Base-by-base conservation (phyloP, 352 stramenopile species). In the Globisporangium paroecandrum region DNA sequence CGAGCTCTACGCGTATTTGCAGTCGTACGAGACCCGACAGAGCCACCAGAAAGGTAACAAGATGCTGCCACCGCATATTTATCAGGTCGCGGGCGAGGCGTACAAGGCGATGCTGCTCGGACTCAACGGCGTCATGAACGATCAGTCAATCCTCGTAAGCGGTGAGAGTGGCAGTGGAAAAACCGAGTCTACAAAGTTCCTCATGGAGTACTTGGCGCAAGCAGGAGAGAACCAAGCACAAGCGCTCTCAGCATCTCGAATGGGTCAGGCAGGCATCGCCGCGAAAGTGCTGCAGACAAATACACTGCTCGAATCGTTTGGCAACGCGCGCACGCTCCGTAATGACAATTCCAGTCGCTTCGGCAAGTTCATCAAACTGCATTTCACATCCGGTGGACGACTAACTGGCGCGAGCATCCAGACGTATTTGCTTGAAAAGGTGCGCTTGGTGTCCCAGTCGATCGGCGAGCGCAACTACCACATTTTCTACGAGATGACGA, bases 401-500 rank as follows among this genome's bases (percentile, higher is more conserved):
- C 79, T 97, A 58, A 87, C 85, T 10, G 89, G 91, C 47, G 91
- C 90, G 27, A 91, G 78, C 54, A 97, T 98, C 62, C 86, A 96
- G 70, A 98, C 89, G 2, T 99, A 99, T 73, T 77, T 99, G 34
- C 79, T 98, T 41, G 96, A 99, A 72, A 99, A 98, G 75, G 89
- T 97, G 22, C 87, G 91, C 0, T 73, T 97, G 22, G 83, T 95
- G 22, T 95, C 83, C 32, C 87, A 95, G 76, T 89, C 83, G 38
- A 81, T 81, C 15, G 83, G 83, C 29, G 89, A 96, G 69, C 76
- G 89, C 49, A 95, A 93, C 72, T 96, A 94, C 69, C 89, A 96
- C 71, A 86, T 94, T 51, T 94, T 96, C 57, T 96, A 95, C 62
- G 81, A 94, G 71, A 89, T 96, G 78, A 71, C 82, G 32, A 77